Conservation (phyloP, 2,329 filamentous ascomycete species). For the Triangularia setosa region DNA sequence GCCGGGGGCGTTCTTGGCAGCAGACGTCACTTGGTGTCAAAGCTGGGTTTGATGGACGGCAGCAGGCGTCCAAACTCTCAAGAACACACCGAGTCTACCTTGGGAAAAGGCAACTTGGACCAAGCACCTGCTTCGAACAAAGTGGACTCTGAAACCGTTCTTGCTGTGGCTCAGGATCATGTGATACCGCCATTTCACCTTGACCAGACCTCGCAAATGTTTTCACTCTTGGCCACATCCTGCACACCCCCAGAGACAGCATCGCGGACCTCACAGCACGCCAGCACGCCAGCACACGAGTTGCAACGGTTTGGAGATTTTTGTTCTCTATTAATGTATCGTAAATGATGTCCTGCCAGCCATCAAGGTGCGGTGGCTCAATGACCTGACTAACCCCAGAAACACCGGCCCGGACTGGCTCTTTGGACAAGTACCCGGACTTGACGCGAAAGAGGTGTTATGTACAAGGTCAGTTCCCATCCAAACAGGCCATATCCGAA, state of each 20-base stretch:
- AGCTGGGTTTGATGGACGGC: neutral
- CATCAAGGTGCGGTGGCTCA: neutral
- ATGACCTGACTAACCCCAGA: neutral
- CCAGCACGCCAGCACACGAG: neutral
- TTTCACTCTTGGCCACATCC: neutral
- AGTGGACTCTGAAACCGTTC: neutral
- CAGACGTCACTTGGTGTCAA: neutral
- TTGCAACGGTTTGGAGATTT: neutral
- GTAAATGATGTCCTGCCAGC: neutral
- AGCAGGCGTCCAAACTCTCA: neutral
- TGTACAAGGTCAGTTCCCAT: constrained; percentile 2
- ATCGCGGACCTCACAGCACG: neutral
- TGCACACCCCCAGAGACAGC: neutral
- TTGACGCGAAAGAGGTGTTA: neutral
- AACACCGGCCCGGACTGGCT: neutral
- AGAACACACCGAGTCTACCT: neutral
- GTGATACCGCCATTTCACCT: neutral
- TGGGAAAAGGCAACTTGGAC: neutral
- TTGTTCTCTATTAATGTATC: neutral
- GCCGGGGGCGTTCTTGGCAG: neutral
- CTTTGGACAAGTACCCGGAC: neutral
- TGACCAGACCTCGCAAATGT: neutral
- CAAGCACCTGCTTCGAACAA: neutral
- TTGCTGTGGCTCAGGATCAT: neutral
- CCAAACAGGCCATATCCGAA: neutral